phyloP scores from a whole-genome alignment of 345 rosid species.

The Eucalyptus leucophloia region DNA sequence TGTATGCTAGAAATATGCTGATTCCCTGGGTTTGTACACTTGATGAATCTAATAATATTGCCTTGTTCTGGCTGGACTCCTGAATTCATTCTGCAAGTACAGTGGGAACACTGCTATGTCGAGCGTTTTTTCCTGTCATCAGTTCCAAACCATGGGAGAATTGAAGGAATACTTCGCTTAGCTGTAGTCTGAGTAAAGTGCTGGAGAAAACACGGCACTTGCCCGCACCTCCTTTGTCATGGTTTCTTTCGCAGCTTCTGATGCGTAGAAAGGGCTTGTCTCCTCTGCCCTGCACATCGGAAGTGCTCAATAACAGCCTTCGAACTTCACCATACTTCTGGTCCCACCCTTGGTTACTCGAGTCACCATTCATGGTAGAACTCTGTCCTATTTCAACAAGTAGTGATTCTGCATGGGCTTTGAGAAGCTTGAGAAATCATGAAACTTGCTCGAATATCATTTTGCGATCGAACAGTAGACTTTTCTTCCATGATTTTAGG shows the following conservation, averaged over 20 bases:
- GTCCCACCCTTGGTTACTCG: not conserved
- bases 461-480: not conserved
- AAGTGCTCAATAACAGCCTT: not conserved
- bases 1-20: not conserved
- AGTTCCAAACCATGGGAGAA: not conserved
- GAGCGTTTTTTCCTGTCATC: not conserved
- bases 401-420: not conserved
- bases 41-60: not conserved
- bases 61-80: not conserved
- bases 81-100: not conserved
- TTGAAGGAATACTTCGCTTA: not conserved
- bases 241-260: not conserved
- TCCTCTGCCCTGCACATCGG: not conserved
- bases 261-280: not conserved
- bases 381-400: not conserved
- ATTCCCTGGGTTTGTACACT: not conserved
- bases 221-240: not conserved
- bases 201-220: not conserved
- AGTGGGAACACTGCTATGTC: not conserved
- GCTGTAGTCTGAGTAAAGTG: not conserved
- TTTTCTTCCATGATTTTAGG: not conserved
- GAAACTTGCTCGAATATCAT: not conserved
- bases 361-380: not conserved
- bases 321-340: not conserved
- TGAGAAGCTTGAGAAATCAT: not conserved